Percentiles rank a stretch among this genome's conserved stretches.
Conservation (phyloP, 1,284 basidiomycete genomes). For the Cystobasidiaceae sp. region DNA sequence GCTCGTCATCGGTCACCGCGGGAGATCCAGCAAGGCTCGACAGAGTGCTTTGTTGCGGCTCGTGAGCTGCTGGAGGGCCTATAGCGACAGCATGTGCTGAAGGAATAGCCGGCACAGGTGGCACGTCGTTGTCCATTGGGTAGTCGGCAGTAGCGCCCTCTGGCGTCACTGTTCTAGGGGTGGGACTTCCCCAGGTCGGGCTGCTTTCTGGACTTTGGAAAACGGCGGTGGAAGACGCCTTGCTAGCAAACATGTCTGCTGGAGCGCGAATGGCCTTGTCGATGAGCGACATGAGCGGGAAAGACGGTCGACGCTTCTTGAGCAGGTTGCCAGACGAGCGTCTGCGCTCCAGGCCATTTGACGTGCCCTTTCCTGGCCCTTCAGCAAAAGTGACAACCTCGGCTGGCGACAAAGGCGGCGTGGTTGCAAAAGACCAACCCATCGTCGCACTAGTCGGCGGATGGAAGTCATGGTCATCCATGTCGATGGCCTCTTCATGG, state of each 20-base stretch:
- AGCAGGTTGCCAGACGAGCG: constrained; percentile 9
- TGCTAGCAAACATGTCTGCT: not conserved
- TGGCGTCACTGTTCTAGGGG: constrained; percentile 1
- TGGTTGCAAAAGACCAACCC: constrained; percentile 27
- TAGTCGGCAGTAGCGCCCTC: not conserved
- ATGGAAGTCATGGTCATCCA: not conserved
- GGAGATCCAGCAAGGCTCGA: too few species aligned
- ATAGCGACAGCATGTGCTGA: too few species aligned
- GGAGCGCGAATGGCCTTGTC: constrained; percentile 16
- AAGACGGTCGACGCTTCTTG: constrained; percentile 19
- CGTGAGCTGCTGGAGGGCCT: too few species aligned
- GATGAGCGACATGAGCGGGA: constrained; percentile 19
- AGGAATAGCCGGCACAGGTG: too few species aligned
- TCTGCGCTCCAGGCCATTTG: not conserved
- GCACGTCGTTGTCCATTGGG: not conserved
- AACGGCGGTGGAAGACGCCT: not conserved
- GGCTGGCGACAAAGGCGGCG: constrained; percentile 22
- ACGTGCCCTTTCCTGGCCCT: constrained; percentile 3
- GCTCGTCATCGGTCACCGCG: not conserved
- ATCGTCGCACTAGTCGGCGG: not conserved
- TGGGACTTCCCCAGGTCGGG: constrained; percentile 12
- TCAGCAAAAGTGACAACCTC: constrained; percentile 29
- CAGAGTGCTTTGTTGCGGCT: too few species aligned
- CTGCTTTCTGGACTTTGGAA: constrained; percentile 5
- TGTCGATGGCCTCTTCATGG: not conserved